Evolutionary conservation across 805 yeast genomes (phyloP), one percentile per base, ranked within the genome.

Genomic region (Sugiyamaella lignohabitans): DNA sequence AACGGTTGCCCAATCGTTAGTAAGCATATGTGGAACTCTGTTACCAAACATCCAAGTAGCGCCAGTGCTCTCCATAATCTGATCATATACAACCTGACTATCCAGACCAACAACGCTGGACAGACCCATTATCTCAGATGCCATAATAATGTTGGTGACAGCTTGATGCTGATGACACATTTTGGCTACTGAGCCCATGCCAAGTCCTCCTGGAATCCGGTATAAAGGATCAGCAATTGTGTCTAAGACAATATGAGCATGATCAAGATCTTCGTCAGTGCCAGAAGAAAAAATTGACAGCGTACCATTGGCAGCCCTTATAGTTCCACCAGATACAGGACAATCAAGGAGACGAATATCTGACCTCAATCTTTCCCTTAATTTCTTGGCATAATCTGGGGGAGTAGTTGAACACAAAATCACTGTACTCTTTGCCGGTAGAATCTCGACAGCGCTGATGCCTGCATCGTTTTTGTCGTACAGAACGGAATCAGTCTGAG

Each of bases 21-120:
- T 24, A 23, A 44, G 43, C 47, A 44, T 44, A 30, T 44, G 47
- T 18, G 47, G 47, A 4, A 44, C 47, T 24, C 47, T 29, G 43
- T 44, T 44, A 17, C 43, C 47, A 44, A 44, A 44, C 47, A 44
- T 44, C 45, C 45, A 42, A 11, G 24, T 42, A 17, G 45, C 24
- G 4, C 27, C 45, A 21, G 40, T 14, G 3, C 45, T 36, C 5
- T n/a, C 17, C 38, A 42, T 35, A n/a, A 42, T 36, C 16, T 38
- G 17, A 32, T 42, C 45, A 32, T 42, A 42, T 3, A 34, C 40
- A 30, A 17, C 18, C 3, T 35, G 4, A 18, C 38, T 42, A 36
- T 42, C 30, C n/a, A 42, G 29, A 34, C 45, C 45, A 18, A 36
- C 43, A 34, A 17, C 40, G n/a, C 38, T n/a, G 2, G 45, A 38